Conservation (phyloP, 23 red algal species). For the Gracilaria domingensis region DNA sequence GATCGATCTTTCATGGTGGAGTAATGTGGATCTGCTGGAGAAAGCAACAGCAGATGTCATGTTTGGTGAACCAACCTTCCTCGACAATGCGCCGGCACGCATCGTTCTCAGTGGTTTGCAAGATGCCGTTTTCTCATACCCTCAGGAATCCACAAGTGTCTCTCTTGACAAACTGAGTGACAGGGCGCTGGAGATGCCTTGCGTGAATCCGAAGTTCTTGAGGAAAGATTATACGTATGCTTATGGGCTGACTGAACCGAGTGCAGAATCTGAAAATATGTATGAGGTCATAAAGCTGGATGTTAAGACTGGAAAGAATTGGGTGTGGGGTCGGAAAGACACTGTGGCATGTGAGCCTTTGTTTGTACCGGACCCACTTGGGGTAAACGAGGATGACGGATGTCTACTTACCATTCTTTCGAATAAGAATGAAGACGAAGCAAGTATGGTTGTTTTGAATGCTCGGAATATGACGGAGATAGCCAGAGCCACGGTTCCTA, state of each 20-base stretch:
- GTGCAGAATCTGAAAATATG: neutral
- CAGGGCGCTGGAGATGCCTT: conserved; percentile 35
- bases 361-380: conserved; percentile 14
- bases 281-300: neutral
- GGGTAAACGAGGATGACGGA: conserved; percentile 3
- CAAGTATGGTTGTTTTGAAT: conserved; percentile 10
- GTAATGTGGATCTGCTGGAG: conserved; percentile 40
- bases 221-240: conserved; percentile 50
- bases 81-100: conserved; percentile 1
- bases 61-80: conserved; percentile 36
- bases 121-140: neutral
- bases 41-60: neutral
- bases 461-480: neutral
- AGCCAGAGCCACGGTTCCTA: neutral
- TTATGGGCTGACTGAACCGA: conserved; percentile 34
- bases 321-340: conserved; percentile 1
- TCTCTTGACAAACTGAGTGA: conserved; percentile 14
- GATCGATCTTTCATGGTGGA: conserved; percentile 44
- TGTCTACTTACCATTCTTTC: neutral
- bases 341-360: conserved; percentile 10
- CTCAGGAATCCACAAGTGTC: neutral
- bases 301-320: neutral
- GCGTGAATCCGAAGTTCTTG: conserved; percentile 24
- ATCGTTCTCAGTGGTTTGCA: neutral
- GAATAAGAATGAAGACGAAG: neutral